Evolutionary conservation across 306 rosid genomes (phyloP).

Genomic region (Vachellia collinsii): DNA sequence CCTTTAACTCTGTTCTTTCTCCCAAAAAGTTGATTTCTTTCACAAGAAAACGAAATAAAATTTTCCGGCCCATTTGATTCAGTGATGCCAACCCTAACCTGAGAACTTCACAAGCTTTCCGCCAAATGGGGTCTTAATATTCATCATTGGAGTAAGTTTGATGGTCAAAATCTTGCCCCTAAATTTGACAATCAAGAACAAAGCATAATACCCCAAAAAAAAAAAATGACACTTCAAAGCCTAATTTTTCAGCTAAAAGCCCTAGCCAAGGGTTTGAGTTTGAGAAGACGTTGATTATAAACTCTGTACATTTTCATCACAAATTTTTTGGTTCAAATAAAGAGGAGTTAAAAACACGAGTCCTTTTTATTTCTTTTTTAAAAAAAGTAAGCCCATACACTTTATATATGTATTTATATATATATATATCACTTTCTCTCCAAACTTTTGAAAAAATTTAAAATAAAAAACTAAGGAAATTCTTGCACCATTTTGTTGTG

Average conservation of each 20-base stretch:
- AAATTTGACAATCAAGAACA: background rate
- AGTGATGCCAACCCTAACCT: too few species aligned
- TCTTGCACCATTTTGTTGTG: background rate
- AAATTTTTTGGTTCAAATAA: too few species aligned
- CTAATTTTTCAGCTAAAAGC: background rate
- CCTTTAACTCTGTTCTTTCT: background rate
- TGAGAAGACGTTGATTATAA: too few species aligned
- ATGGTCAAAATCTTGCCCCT: background rate
- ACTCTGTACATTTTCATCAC: too few species aligned
- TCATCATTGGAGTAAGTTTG: background rate
- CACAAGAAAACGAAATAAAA: background rate
- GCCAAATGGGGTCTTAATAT: background rate
- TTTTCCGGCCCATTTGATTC: background rate
- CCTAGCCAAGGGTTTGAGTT: background rate
- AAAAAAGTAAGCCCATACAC: background rate
- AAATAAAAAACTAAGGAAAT: background rate
- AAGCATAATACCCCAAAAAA: too few species aligned
- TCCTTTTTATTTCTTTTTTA: too few species aligned
- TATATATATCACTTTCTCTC: too few species aligned
- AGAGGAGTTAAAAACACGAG: too few species aligned
- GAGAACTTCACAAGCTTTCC: background rate
- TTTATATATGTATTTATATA: too few species aligned
- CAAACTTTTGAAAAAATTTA: background rate
- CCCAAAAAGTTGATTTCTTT: background rate
- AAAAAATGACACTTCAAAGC: background rate